Evolutionary conservation across 441 rosid species (phyloP).

Genomic region (Arabidopsis lyrata): DNA sequence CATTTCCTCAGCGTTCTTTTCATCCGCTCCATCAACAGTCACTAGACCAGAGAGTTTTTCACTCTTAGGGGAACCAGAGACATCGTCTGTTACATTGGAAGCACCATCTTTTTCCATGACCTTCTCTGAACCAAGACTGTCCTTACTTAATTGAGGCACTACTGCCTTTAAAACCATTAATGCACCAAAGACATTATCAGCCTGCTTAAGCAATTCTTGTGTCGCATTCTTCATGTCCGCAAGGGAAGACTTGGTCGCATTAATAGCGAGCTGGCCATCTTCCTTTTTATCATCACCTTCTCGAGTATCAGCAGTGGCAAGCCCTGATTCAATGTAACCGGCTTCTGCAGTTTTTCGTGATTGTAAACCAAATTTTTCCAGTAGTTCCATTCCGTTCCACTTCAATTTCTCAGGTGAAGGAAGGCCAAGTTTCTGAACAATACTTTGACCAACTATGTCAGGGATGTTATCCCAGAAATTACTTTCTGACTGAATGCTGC

Average conservation of each 20-base stretch:
- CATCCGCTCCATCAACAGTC: conserved; percentile 56
- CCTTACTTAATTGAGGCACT: conserved; percentile 74
- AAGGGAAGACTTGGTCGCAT: conserved; percentile 65
- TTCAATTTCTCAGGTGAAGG: conserved; percentile 70
- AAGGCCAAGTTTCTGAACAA: conserved; percentile 76
- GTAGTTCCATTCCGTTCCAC: conserved; percentile 80
- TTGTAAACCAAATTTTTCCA: conserved; percentile 76
- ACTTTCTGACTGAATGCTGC: conserved; percentile 51
- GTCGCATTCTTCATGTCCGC: conserved; percentile 85
- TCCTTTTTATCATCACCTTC: conserved; percentile 53
- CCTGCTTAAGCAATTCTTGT: conserved; percentile 79
- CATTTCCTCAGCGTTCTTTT: conserved; percentile 86
- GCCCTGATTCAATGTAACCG: conserved; percentile 84
- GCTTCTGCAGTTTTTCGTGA: conserved; percentile 81
- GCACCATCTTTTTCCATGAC: conserved; percentile 34
- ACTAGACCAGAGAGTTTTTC: conserved; percentile 55
- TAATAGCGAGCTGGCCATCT: conserved; percentile 46
- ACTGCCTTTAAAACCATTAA: conserved; percentile 83
- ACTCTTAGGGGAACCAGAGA: conserved; percentile 40
- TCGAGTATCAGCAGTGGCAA: conserved; percentile 66
- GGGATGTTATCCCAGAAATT: conserved; percentile 77
- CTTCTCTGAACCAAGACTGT: conserved; percentile 48
- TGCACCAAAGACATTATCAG: conserved; percentile 90
- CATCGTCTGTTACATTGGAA: conserved; percentile 40
- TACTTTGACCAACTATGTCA: conserved; percentile 63